Base-by-base conservation (phyloP, 129 eudicot species). In the Chrysanthemum makinoi region DNA sequence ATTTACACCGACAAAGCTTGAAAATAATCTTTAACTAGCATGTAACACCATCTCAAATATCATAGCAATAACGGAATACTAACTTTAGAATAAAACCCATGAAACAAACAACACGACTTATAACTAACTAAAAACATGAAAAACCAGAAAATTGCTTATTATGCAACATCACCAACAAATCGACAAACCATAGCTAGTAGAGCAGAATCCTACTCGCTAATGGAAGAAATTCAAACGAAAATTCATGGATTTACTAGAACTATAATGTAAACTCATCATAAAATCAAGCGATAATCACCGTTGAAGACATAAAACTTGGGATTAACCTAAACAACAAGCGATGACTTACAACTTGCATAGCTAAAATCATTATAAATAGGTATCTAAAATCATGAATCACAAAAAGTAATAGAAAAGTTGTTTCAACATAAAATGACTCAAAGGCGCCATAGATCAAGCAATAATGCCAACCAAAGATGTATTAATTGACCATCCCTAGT, bases 271-370 rank as follows among this genome's bases (percentile, higher is more conserved):
- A 49, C 22, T 69, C 44, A 13, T 69, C 50, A n/a, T 16, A 62
- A 61, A 50, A 61, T 12, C 63, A 26, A 72, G 18, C 57, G 24
- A 69, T 33, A 35, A 20, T 14, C 52, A 60, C 62, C 4, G 54
- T 8, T 63, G 30, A 49, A 75, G 66, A 26, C 26, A 1, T 35
- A 5, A 35, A 59, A 51, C 1, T 11, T 20, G 58, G 15, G 55
- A 16, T 39, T 77, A 20, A 69, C 52, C 81, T 77, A 18, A 69
- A 69, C 70, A 28, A 60, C 62, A 47, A 76, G 75, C 56, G 35
- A 69, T 50, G 15, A 61, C 7, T 49, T 35, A 76, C 50, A 20
- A 56, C 30, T 26, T 24, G 28, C 43, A 67, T 28, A 15, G 13
- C 43, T 28, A 18, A 56, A 12, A 59, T 67, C 35, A 52, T 14